phyloP scores from a whole-genome alignment of 441 rosid genomes.

The Bruguiera hainesii region DNA sequence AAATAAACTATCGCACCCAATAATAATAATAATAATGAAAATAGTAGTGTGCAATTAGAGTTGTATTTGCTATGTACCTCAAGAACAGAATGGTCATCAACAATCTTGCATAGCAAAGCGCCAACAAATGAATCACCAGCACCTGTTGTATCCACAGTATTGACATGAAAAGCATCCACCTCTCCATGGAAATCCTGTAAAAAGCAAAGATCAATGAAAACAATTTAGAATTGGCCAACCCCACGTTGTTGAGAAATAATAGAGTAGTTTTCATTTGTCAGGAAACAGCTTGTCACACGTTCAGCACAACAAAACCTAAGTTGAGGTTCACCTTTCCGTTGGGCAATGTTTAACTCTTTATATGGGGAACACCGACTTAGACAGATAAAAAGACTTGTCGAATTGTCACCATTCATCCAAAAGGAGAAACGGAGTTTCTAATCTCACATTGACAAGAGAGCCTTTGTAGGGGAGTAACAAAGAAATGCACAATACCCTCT shows the following conservation, averaged over 20 bases:
- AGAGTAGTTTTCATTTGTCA: not conserved
- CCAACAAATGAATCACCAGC: conserved; percentile 96
- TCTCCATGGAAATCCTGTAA: conserved; percentile 68
- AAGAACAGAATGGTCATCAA: conserved; percentile 59
- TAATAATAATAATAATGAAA: not conserved
- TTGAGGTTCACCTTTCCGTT: not conserved
- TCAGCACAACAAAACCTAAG: not conserved
- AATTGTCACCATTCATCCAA: too few species aligned
- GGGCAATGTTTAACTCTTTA: too few species aligned
- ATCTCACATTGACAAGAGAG: not conserved
- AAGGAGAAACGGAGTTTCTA: too few species aligned
- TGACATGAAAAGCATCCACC: conserved; percentile 72
- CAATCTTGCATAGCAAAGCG: conserved; percentile 77
- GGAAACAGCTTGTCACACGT: not conserved
- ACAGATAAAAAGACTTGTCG: too few species aligned
- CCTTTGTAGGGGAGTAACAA: not conserved
- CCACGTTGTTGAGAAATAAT: not conserved
- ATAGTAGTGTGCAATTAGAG: too few species aligned
- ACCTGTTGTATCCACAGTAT: conserved; percentile 89
- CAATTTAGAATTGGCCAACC: not conserved
- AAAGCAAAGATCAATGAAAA: not conserved
- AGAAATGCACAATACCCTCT: not conserved
- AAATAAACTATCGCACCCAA: too few species aligned
- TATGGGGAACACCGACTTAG: too few species aligned
- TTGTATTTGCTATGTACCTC: conserved; percentile 40